Evolutionary conservation across 495 filamentous ascomycete genomes (phyloP).

Genomic region (Wilcoxina mikolae): DNA sequence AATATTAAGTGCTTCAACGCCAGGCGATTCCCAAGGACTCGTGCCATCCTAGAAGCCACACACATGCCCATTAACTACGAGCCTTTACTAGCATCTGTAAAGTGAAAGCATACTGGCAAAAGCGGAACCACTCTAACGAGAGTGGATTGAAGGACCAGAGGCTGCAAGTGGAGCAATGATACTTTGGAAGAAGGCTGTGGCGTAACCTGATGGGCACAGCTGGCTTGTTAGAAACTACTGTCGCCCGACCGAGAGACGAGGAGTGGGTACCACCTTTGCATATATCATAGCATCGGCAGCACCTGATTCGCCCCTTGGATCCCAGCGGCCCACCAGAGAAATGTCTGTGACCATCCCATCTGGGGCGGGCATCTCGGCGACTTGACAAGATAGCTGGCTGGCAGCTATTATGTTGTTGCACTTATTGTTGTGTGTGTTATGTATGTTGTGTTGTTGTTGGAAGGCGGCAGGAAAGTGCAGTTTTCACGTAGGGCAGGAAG

Average conservation of each 20-base stretch:
- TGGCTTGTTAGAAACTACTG: too few relatives aligned
- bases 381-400: too few relatives aligned
- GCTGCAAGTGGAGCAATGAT: constrained; percentile 20
- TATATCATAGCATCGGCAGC: constrained; percentile 25
- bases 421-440: neutral
- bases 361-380: neutral
- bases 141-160: constrained; percentile 19
- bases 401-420: neutral
- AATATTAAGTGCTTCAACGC: constrained; percentile 18
- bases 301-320: constrained; percentile 10
- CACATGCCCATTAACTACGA: neutral
- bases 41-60: constrained; percentile 13
- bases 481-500: neutral
- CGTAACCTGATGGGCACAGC: constrained; percentile 11
- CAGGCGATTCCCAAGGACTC: constrained; percentile 19
- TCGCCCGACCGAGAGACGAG: neutral
- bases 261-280: constrained; percentile 22
- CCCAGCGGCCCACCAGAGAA: constrained; percentile 22
- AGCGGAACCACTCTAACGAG: constrained; percentile 23
- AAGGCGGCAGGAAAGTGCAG: neutral
- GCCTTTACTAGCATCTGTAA: neutral
- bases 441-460: neutral
- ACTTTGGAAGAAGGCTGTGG: constrained; percentile 21
- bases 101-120: constrained; percentile 10
- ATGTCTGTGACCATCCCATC: constrained; percentile 15